These are phyloP conservation scores for Gastrodia elata DNA, from an alignment of 106 monocot genomes.

Conservation along the genomic window DNA sequence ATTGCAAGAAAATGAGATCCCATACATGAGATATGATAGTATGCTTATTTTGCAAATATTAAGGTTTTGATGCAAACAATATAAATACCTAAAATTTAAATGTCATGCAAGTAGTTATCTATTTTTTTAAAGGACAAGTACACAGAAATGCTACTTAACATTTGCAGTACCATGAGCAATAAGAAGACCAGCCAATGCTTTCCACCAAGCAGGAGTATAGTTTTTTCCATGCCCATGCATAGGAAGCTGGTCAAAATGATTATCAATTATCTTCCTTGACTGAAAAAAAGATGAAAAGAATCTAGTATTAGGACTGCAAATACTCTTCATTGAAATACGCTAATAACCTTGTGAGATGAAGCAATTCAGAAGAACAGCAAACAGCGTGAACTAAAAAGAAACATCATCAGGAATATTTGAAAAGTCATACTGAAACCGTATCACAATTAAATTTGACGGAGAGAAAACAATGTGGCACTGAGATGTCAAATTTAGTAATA, in stretches of 20 bases:
- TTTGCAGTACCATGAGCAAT: constrained; percentile 50
- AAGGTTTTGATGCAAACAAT: no score
- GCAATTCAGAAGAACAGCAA: not conserved
- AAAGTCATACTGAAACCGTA: not conserved
- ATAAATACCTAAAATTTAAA: no score
- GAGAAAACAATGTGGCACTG: not conserved
- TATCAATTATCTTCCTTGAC: constrained; percentile 70
- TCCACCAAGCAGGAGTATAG: constrained; percentile 85
- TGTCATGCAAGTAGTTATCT: no score
- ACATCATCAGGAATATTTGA: not conserved
- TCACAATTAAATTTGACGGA: not conserved
- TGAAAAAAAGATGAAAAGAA: constrained; percentile 20
- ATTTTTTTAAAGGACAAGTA: not conserved
- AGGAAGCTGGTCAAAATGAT: constrained; percentile 79
- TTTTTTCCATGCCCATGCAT: constrained; percentile 79
- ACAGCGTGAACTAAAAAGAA: not conserved
- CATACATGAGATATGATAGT: no score
- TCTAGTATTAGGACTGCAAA: constrained; percentile 7
- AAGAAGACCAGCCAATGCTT: constrained; percentile 69
- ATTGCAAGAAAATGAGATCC: no score
- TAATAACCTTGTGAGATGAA: not conserved
- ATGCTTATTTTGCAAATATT: no score
- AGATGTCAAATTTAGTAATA: not conserved
- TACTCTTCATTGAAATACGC: not conserved
- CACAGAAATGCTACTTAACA: not conserved